Evolutionary conservation across 2,329 filamentous ascomycete genomes (phyloP).

Genomic region (Aspergillus felis): DNA sequence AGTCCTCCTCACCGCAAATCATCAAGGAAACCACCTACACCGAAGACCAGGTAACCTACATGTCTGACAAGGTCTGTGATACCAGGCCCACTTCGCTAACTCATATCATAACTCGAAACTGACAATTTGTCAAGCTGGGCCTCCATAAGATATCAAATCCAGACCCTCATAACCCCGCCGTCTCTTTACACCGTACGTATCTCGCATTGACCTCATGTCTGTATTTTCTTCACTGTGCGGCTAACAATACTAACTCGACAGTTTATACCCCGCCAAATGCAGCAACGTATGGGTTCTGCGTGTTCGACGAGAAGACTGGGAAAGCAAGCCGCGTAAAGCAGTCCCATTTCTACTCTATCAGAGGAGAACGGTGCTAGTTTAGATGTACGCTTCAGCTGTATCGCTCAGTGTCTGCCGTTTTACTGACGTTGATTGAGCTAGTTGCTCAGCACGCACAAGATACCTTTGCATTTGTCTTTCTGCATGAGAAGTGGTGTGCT

Average conservation of each 20-base stretch:
- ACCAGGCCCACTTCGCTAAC: neutral
- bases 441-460: neutral
- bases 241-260: slow-evolving; percentile 17
- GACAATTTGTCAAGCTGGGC: slow-evolving; percentile 55
- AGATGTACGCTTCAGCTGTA: neutral
- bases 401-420: neutral
- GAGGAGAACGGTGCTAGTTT: slow-evolving; percentile 35
- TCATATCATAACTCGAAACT: neutral
- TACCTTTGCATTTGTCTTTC: neutral
- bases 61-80: slow-evolving; percentile 64
- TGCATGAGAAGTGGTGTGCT: neutral
- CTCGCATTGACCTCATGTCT: neutral
- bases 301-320: slow-evolving; percentile 75
- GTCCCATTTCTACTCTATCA: slow-evolving; percentile 66
- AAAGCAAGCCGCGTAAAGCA: slow-evolving; percentile 67
- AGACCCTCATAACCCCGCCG: slow-evolving; percentile 66
- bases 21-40: slow-evolving; percentile 65
- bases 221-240: neutral
- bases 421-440: neutral
- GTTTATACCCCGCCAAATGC: slow-evolving; percentile 89
- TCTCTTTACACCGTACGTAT: slow-evolving; percentile 70
- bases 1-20: slow-evolving; percentile 54
- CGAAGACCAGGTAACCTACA: slow-evolving; percentile 77
- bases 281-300: slow-evolving; percentile 72
- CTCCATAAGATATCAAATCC: slow-evolving; percentile 79